Evolutionary conservation across 306 rosid species (phyloP).

Genomic region (Fragaria nilgerrensis): DNA sequence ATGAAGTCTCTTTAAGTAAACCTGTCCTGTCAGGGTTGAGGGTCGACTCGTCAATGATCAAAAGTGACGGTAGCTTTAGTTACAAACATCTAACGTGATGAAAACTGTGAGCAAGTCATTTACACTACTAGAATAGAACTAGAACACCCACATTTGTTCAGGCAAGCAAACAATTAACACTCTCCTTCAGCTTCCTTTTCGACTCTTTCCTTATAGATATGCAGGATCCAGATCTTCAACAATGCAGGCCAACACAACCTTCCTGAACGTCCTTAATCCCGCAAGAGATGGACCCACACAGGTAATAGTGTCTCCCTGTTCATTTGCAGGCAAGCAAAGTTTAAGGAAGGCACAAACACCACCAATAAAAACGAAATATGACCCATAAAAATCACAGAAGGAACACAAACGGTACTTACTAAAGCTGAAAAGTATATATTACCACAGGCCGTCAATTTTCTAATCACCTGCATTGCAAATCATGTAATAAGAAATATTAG

Average conservation of each 20-base stretch:
- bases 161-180: no score
- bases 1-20: neutral
- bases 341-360: neutral
- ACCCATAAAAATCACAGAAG: neutral
- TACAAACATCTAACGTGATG: no score
- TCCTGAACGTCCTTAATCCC: neutral
- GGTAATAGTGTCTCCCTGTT: neutral
- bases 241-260: neutral
- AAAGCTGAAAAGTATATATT: neutral
- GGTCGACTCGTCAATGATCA: constrained; percentile 70
- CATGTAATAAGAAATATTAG: neutral
- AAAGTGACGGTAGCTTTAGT: constrained; percentile 39
- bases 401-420: neutral
- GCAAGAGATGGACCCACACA: neutral
- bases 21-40: constrained; percentile 84
- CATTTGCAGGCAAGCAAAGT: neutral
- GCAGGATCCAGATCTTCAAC: neutral
- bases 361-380: no score
- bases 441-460: neutral
- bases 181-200: neutral
- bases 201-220: neutral
- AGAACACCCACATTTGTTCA: no score
- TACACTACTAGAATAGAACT: no score
- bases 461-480: neutral
- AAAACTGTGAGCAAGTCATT: no score